Conservation (phyloP, 1,284 basidiomycete species). For the Tylopilus microsporus region DNA sequence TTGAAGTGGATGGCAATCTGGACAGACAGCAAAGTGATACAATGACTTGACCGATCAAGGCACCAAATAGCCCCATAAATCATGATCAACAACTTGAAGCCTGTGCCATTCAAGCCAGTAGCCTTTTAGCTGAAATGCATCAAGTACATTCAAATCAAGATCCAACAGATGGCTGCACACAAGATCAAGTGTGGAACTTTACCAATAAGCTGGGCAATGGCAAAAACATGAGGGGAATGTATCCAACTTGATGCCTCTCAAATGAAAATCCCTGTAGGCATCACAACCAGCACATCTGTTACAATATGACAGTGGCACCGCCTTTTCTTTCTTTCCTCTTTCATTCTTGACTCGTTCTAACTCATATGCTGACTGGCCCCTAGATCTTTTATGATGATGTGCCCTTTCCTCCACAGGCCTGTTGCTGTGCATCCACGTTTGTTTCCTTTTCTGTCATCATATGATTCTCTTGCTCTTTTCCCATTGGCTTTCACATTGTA, state of each 20-base stretch:
- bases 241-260: conserved; percentile 73
- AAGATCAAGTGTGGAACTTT: conserved; percentile 77
- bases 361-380: too few relatives aligned
- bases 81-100: conserved; percentile 69
- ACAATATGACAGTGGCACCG: too few relatives aligned
- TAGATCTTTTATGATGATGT: too few relatives aligned
- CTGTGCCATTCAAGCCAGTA: conserved; percentile 61
- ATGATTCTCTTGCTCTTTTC: too few relatives aligned
- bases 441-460: too few relatives aligned
- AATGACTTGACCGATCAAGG: conserved; percentile 71
- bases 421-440: too few relatives aligned
- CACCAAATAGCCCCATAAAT: conserved; percentile 73
- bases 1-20: conserved; percentile 79
- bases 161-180: conserved; percentile 74
- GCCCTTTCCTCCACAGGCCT: too few relatives aligned
- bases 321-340: too few relatives aligned
- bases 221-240: conserved; percentile 79
- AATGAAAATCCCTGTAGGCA: conserved; percentile 49
- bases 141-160: conserved; percentile 71
- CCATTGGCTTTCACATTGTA: too few relatives aligned
- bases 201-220: conserved; percentile 75
- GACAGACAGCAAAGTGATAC: conserved; percentile 75
- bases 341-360: too few relatives aligned
- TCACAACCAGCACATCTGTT: not conserved
- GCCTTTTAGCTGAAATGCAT: conserved; percentile 67